Base-by-base conservation (phyloP, 768 basidiomycete species). In the Pleurotus sapidus region DNA sequence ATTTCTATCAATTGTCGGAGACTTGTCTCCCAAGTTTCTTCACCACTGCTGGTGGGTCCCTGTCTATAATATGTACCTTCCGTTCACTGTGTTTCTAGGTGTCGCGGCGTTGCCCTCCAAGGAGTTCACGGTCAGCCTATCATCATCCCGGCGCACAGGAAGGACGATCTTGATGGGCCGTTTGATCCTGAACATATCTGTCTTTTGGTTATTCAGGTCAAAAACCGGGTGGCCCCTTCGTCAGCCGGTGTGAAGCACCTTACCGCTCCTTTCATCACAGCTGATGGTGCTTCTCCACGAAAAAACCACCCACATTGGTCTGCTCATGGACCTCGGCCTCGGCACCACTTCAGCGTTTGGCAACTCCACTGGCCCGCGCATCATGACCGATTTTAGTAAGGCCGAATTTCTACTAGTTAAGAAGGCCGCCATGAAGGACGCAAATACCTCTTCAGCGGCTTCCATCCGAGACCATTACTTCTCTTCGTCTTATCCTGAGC, bases 281-380 rank as follows among this genome's bases (percentile, higher is more conserved):
- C 8, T 18, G 56, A 40, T 20, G 38, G 17, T 18, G 17, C 56
- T 48, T 30, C 46, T 2, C 12, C 30, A 57, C 8, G 30, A 9
- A 34, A 34, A 34, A 57, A 49, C 46, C 47, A 12, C 20, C n/a
- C 46, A 48, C 50, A 11, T 57, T 27, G 56, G 18, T 24, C 9
- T 57, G 20, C n/a, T 57, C 27, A 57, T 57, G 56, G 56, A 57
- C 38, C 46, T 57, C n/a, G 46, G 47, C 38, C 46, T 57, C n/a
- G 46, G 47, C 47, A 27, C 24, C 47, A 34, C 30, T 34, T 9
- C 30, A 34, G 30, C 30, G 9, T 34, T 34, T 9, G 30, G 30
- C 30, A 11, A 1, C 3, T 34, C 30, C 30, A 34, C 30, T 34
- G 3, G 30, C 30, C 11, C 30, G 8, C 30, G 11, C 30, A 2